These are phyloP conservation scores for Ophiostoma novo-ulmi DNA, from an alignment of 2,329 filamentous ascomycete genomes.

Conservation along the genomic window DNA sequence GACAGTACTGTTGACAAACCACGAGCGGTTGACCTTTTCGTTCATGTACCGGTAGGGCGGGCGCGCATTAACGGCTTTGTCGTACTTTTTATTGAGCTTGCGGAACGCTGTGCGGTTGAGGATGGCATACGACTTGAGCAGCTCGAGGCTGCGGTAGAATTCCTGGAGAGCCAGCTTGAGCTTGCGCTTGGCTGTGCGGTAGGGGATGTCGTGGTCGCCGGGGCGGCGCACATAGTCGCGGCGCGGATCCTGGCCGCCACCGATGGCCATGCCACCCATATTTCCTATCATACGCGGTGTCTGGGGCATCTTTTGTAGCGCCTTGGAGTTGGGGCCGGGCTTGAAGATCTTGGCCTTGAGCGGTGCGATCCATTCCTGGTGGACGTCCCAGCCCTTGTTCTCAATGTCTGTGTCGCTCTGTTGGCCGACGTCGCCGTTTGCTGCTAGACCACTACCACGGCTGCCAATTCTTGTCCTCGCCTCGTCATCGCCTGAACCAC, in stretches of 20 bases:
- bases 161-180: conserved; percentile 87
- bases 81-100: conserved; percentile 98
- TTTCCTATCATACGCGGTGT: conserved; percentile 43
- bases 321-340: conserved; percentile 57
- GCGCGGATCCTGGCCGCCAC: conserved; percentile 32
- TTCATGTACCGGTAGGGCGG: conserved; percentile 78
- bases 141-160: conserved; percentile 84
- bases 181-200: conserved; percentile 83
- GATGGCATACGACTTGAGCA: conserved; percentile 85
- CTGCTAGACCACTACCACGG: conserved; percentile 3
- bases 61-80: conserved; percentile 78
- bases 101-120: conserved; percentile 90
- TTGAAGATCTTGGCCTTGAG: conserved; percentile 51
- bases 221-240: conserved; percentile 50
- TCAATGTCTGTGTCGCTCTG: conserved; percentile 30
- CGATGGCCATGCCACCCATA: conserved; percentile 19
- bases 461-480: neutral
- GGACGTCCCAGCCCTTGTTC: conserved; percentile 24
- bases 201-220: conserved; percentile 61
- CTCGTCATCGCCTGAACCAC: conserved; percentile 19
- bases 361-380: conserved; percentile 46
- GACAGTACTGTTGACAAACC: conserved; percentile 86
- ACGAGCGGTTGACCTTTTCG: conserved; percentile 83
- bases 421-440: conserved; percentile 24
- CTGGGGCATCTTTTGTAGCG: conserved; percentile 49